Percentiles rank a stretch among this genome's conserved stretches.
phyloP scores from a whole-genome alignment of 495 filamentous ascomycete species.

The Annulohypoxylon moriforme region DNA sequence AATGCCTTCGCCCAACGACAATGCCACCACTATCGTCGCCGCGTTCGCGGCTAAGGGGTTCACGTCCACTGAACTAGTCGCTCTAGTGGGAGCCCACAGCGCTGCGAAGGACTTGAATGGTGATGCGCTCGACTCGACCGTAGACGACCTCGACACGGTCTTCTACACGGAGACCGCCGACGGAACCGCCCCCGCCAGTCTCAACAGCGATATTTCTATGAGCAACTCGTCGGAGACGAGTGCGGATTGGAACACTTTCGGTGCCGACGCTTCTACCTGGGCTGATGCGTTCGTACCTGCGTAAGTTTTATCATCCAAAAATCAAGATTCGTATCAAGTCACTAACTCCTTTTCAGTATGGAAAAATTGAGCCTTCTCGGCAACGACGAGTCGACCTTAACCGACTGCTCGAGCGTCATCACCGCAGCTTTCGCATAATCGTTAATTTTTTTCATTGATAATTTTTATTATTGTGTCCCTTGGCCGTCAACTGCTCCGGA shows the following conservation, averaged over 20 bases:
- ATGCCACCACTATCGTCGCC: conserved; percentile 32
- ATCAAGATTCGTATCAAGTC: background rate
- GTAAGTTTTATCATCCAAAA: conserved; percentile 10
- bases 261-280: conserved; percentile 29
- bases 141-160: conserved; percentile 26
- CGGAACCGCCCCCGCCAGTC: conserved; percentile 28
- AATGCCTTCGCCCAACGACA: conserved; percentile 19
- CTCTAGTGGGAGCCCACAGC: conserved; percentile 43
- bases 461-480: background rate
- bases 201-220: conserved; percentile 38
- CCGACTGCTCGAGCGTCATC: conserved; percentile 38
- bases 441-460: background rate
- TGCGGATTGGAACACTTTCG: conserved; percentile 30
- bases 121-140: conserved; percentile 26
- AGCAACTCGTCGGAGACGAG: conserved; percentile 39
- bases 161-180: conserved; percentile 41
- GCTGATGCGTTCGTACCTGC: conserved; percentile 41
- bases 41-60: conserved; percentile 44
- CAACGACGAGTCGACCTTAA: conserved; percentile 31
- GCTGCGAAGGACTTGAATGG: conserved; percentile 35
- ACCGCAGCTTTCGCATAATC: conserved; percentile 32
- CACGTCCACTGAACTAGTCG: conserved; percentile 37
- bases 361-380: conserved; percentile 40
- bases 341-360: conserved; percentile 31
- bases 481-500: background rate